These are phyloP conservation scores for Neurospora intermedia DNA, from an alignment of 495 filamentous ascomycete genomes.

Conservation along the genomic window DNA sequence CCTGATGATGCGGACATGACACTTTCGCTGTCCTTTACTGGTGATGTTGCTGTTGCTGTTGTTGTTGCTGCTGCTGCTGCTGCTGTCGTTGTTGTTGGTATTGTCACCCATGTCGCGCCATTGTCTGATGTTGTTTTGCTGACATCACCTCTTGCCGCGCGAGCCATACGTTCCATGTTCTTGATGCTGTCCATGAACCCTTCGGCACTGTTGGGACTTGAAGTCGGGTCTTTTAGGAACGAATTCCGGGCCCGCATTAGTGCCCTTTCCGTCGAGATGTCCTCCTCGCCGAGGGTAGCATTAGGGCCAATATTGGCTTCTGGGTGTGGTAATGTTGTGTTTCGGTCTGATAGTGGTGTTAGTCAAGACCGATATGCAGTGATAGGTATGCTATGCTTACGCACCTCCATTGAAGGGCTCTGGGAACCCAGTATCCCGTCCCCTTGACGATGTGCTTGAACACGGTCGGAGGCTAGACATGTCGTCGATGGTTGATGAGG, in stretches of 20 bases:
- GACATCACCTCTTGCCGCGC: neutral
- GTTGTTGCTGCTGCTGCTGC: neutral
- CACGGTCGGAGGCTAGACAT: conserved; percentile 12
- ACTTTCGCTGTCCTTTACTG: neutral
- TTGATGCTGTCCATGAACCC: conserved; percentile 7
- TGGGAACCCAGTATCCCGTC: conserved; percentile 26
- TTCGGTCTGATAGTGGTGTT: conserved; percentile 12
- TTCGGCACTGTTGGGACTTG: conserved; percentile 5
- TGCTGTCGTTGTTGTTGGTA: neutral
- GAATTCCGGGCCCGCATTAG: conserved; percentile 16
- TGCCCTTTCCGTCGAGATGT: conserved; percentile 15
- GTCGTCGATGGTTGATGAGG: conserved; percentile 6
- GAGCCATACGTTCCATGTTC: conserved; percentile 3
- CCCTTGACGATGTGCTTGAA: conserved; percentile 12
- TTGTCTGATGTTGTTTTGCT: neutral
- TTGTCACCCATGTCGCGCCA: neutral
- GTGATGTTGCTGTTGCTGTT: neutral
- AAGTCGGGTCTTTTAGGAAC: conserved; percentile 7
- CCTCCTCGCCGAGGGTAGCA: conserved; percentile 22
- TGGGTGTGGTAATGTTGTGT: conserved; percentile 27
- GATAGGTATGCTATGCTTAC: neutral
- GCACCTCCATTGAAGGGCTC: conserved; percentile 22
- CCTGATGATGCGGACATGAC: neutral
- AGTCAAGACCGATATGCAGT: neutral
- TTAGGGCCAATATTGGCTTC: conserved; percentile 24